phyloP scores from a whole-genome alignment of 805 yeast species.

The Yarrowia sp. region DNA sequence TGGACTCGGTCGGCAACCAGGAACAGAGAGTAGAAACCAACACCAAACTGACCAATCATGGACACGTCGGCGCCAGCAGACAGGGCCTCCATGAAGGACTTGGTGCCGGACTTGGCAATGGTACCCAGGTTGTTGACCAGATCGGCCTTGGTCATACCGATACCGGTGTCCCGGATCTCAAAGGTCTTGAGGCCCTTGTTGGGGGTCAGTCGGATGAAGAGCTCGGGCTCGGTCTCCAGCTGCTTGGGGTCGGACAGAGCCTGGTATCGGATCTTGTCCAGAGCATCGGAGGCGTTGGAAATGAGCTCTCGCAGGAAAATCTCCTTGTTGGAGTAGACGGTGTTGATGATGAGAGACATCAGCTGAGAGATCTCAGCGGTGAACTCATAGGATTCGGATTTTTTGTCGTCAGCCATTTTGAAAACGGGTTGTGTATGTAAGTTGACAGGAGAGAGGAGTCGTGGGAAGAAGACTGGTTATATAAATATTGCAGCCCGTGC shows the following conservation, averaged over 20 bases:
- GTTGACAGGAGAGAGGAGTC: not conserved
- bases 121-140: constrained; percentile 99
- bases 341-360: constrained; percentile 99
- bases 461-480: not conserved
- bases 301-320: constrained; percentile 98
- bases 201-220: constrained; percentile 97
- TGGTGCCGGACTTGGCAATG: constrained; percentile 99
- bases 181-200: constrained; percentile 90
- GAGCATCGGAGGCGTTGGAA: constrained; percentile 98
- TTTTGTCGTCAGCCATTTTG: constrained; percentile 22
- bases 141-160: constrained; percentile 99
- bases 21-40: constrained; percentile 99
- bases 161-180: constrained; percentile 99
- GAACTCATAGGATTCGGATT: constrained; percentile 66
- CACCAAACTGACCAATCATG: constrained; percentile 99
- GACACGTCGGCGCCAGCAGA: constrained; percentile 99
- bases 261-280: constrained; percentile 97
- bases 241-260: constrained; percentile 90
- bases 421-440: not conserved
- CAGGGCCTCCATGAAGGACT: constrained; percentile 99
- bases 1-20: constrained; percentile 98
- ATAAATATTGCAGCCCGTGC: not conserved
- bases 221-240: constrained; percentile 93
- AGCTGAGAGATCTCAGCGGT: constrained; percentile 99
- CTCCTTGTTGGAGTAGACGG: constrained; percentile 99